Evolutionary conservation across 1,284 basidiomycete genomes (phyloP).

Genomic region (Coniferiporia sulphurascens): DNA sequence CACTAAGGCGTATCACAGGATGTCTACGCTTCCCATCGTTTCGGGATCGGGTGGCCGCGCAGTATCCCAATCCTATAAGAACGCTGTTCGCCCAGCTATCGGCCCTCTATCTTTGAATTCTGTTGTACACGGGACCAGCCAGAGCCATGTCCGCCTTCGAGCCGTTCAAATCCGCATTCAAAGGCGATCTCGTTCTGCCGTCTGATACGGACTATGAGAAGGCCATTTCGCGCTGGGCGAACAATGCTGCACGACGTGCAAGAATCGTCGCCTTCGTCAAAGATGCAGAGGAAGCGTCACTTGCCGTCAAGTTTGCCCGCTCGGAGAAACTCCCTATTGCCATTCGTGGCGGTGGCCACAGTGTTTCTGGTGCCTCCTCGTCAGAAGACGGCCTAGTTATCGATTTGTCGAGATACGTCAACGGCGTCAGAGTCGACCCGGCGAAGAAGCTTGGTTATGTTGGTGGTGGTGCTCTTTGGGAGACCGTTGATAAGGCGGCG

Average conservation of each 20-base stretch:
- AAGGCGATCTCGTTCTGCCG: slow-evolving; percentile 23
- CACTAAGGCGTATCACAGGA: no score
- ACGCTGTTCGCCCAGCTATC: no score
- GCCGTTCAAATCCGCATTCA: slow-evolving; percentile 16
- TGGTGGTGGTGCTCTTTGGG: slow-evolving; percentile 51
- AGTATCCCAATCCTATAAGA: no score
- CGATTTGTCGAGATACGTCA: slow-evolving; percentile 46
- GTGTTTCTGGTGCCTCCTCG: slow-evolving; percentile 44
- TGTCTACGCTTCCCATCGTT: no score
- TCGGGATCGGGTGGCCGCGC: no score
- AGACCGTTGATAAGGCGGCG: slow-evolving; percentile 43
- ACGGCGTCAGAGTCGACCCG: slow-evolving; percentile 38
- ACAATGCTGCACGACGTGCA: slow-evolving; percentile 24
- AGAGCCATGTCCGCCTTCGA: slow-evolving; percentile 14
- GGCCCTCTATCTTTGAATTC: no score
- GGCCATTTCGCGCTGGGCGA: slow-evolving; percentile 26
- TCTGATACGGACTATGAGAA: slow-evolving; percentile 22
- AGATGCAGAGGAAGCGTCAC: slow-evolving; percentile 22
- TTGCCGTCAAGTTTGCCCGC: slow-evolving; percentile 38
- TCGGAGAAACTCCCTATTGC: slow-evolving; percentile 37
- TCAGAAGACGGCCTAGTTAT: slow-evolving; percentile 49
- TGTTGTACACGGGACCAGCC: neutral
- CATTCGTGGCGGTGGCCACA: slow-evolving; percentile 46
- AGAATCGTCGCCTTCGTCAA: slow-evolving; percentile 28
- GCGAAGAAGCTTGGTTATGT: slow-evolving; percentile 40